Conservation (phyloP, 139 green algal genomes). For the Ettlia oleoabundans region DNA sequence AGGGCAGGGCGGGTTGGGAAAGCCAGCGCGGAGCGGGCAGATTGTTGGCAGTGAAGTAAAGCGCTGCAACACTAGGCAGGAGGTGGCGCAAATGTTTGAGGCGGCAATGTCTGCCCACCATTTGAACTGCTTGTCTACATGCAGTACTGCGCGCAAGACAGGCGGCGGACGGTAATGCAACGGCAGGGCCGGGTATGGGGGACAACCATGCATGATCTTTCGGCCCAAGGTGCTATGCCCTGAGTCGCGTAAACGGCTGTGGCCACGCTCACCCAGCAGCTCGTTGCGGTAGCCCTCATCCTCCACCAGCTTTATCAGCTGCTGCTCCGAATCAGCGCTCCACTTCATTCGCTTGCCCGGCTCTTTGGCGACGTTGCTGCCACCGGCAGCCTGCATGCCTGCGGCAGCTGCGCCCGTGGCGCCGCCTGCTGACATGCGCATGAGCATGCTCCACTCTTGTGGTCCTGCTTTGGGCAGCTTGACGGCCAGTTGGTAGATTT, state of each 20-base stretch:
- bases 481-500: slow-evolving; percentile 15
- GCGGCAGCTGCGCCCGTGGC: neutral
- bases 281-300: slow-evolving; percentile 34
- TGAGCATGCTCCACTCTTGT: neutral
- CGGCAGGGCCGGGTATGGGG: too few relatives aligned
- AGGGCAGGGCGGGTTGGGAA: neutral
- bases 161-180: neutral
- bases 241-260: neutral
- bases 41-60: neutral
- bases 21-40: neutral
- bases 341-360: slow-evolving; percentile 35
- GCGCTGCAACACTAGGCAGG: neutral
- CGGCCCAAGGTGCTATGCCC: too few relatives aligned
- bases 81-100: neutral
- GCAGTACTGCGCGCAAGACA: neutral
- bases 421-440: too few relatives aligned
- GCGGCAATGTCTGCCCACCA: neutral
- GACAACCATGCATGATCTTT: too few relatives aligned
- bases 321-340: slow-evolving; percentile 20
- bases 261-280: slow-evolving; percentile 8
- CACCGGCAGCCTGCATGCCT: neutral
- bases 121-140: neutral
- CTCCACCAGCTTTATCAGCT: slow-evolving; percentile 44
- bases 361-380: neutral
- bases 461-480: neutral